Evolutionary conservation across 2,329 filamentous ascomycete genomes (phyloP).

Genomic region (Colletotrichum theobromicola): DNA sequence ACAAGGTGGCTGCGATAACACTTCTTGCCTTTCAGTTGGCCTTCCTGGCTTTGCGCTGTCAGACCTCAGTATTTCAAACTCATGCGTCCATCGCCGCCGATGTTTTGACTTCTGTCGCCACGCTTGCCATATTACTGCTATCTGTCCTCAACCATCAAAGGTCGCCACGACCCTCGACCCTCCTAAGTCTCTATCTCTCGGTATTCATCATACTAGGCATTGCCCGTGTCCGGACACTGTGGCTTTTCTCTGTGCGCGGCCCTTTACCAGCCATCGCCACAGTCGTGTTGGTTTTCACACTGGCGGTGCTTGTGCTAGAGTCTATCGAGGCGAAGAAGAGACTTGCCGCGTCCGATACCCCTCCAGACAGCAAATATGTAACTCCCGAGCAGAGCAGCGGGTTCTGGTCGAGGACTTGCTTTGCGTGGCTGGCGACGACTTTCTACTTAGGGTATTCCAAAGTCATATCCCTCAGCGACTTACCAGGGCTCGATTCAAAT

Average conservation of each 20-base stretch:
- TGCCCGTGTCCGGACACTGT: neutral
- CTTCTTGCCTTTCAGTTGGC: slow-evolving; percentile 21
- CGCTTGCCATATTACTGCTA: slow-evolving; percentile 11
- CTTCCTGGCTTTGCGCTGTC: slow-evolving; percentile 23
- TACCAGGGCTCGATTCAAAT: neutral
- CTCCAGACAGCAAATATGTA: neutral
- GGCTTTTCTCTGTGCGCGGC: neutral
- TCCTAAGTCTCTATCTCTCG: slow-evolving; percentile 28
- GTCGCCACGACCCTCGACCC: slow-evolving; percentile 27
- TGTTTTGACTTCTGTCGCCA: slow-evolving; percentile 20
- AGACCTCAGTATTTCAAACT: neutral
- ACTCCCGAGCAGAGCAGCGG: neutral
- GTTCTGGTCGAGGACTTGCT: slow-evolving; percentile 8
- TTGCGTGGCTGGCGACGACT: neutral
- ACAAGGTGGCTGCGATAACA: slow-evolving; percentile 3
- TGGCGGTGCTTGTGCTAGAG: neutral
- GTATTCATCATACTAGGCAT: slow-evolving; percentile 21
- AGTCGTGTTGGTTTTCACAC: neutral
- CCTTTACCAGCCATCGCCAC: neutral
- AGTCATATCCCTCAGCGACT: neutral
- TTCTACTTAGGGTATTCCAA: neutral
- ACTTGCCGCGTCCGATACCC: neutral
- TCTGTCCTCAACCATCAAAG: slow-evolving; percentile 25
- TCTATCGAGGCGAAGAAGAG: neutral
- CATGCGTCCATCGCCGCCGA: slow-evolving; percentile 25